Evolutionary conservation across 345 rosid genomes (phyloP), one percentile per base, ranked within the genome.

Genomic region (Turritis glabra): DNA sequence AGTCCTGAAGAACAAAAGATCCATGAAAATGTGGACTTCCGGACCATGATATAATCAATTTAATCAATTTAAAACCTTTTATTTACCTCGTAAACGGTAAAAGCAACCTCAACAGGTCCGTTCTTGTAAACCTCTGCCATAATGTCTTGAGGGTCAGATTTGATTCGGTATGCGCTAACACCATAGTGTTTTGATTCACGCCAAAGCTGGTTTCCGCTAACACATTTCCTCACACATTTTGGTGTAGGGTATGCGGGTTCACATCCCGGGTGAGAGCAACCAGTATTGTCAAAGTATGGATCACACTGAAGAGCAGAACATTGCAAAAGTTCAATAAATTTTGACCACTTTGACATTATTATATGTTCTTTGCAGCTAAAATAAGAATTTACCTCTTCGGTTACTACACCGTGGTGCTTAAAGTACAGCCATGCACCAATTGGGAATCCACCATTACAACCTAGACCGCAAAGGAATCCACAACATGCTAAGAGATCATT

Each of bases 191-290:
- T 94, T 40, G 97, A 88, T 52, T 83, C 51, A 71, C 57, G 78
- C 98, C 97, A 94, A 52, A 87, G 77, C 79, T 83, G 88, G 84
- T 95, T 95, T 35, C 82, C 85, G 7, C 76, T 59, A 51, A 85
- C 86, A 69, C 99, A 95, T 75, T 88, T 86, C 69, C 82, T 94
- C 72, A 72, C 83, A 82, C 98, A 94, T 78, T 72, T 88, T 8
- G 98, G 98, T 53, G 98, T 94, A 43, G 95, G 92, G 80, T 70
- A 95, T 61, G 69, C 91, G 44, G 97, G 99, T 82, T 91, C 96
- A 69, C 97, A 95, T 59, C 98, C 97, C 17, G 99, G 97, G 84
- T 95, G 99, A 50, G 95, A 87, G 72, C 97, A 91, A 58, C 99
- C 97, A 26, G 57, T 84, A 67, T 79, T 79, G 59, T 95, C 99